These are phyloP conservation scores for Chytriomyces hyalinus DNA, from an alignment of 192 early-diverging fungal genomes.

Conservation along the genomic window DNA sequence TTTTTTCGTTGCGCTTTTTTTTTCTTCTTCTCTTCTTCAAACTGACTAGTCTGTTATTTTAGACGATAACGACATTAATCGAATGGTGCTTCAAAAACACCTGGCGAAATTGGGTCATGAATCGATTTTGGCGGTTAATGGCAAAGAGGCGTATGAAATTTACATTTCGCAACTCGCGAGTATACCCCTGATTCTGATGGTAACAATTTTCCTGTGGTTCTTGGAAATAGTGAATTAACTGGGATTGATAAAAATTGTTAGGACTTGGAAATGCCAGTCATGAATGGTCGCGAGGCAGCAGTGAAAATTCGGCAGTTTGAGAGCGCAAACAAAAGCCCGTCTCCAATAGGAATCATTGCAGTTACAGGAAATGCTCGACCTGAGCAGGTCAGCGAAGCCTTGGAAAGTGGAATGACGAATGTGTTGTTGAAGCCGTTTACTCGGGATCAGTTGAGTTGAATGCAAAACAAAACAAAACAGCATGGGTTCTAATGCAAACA, in stretches of 20 bases:
- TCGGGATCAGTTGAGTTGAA: conserved; percentile 27
- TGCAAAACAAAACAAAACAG: too few species aligned
- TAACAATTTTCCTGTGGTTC: conserved; percentile 4
- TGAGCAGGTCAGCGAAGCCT: conserved; percentile 53
- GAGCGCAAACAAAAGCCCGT: not conserved
- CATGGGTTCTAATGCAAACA: too few species aligned
- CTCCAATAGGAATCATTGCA: conserved; percentile 60
- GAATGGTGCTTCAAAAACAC: conserved; percentile 62
- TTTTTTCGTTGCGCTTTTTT: conserved; percentile 27
- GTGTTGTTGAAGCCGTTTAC: conserved; percentile 57
- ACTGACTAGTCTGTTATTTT: conserved; percentile 24
- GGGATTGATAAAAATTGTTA: conserved; percentile 3
- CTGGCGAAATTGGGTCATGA: conserved; percentile 59
- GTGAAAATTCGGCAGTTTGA: conserved; percentile 53
- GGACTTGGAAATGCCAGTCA: conserved; percentile 68
- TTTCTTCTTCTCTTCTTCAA: too few species aligned
- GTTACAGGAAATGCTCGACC: conserved; percentile 62
- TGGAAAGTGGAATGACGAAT: conserved; percentile 56
- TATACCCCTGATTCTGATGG: conserved; percentile 23
- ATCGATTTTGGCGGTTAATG: conserved; percentile 56
- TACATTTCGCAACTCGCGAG: conserved; percentile 29
- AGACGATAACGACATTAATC: conserved; percentile 65
- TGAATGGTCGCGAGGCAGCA: conserved; percentile 63
- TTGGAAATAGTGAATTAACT: conserved; percentile 32
- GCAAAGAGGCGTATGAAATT: conserved; percentile 61